phyloP scores from a whole-genome alignment of 768 basidiomycete genomes.

The Lanmaoa rubissima region DNA sequence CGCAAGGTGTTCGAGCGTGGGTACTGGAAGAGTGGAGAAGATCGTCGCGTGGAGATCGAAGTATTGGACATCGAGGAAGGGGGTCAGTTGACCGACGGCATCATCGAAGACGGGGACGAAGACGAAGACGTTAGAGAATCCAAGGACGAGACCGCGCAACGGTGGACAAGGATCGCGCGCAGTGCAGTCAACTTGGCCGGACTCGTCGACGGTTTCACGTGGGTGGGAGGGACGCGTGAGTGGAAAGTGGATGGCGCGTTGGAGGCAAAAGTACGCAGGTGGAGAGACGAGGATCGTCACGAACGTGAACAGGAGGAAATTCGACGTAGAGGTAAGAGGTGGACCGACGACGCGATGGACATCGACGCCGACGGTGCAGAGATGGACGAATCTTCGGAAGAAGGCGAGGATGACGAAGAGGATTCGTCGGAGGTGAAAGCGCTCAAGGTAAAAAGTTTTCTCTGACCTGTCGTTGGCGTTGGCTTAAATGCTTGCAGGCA shows the following conservation, averaged over 20 bases:
- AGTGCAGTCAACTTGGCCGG: slow-evolving; percentile 65
- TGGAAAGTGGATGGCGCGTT: slow-evolving; percentile 68
- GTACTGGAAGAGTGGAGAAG: slow-evolving; percentile 85
- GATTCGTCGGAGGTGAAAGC: slow-evolving; percentile 73
- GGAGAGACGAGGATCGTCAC: slow-evolving; percentile 69
- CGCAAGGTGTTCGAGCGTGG: slow-evolving; percentile 89
- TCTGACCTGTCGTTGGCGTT: slow-evolving; percentile 2
- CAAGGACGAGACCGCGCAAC: slow-evolving; percentile 43
- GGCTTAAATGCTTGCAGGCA: slow-evolving; percentile 42
- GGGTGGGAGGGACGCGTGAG: slow-evolving; percentile 53
- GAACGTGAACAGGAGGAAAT: slow-evolving; percentile 68
- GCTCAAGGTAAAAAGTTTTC: slow-evolving; percentile 60
- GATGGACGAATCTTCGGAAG: slow-evolving; percentile 44
- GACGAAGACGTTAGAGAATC: slow-evolving; percentile 33
- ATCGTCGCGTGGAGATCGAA: slow-evolving; percentile 69
- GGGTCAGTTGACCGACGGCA: slow-evolving; percentile 64
- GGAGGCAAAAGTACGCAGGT: slow-evolving; percentile 62
- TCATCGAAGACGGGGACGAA: slow-evolving; percentile 76
- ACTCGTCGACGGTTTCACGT: slow-evolving; percentile 74
- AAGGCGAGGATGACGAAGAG: slow-evolving; percentile 55
- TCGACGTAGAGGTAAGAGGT: slow-evolving; percentile 56
- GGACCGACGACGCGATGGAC: slow-evolving; percentile 71
- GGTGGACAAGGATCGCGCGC: slow-evolving; percentile 78
- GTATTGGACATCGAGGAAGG: slow-evolving; percentile 64
- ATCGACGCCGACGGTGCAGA: slow-evolving; percentile 57